Conservation (phyloP, 257 asterid genomes). For the Rubia yunnanensis region DNA sequence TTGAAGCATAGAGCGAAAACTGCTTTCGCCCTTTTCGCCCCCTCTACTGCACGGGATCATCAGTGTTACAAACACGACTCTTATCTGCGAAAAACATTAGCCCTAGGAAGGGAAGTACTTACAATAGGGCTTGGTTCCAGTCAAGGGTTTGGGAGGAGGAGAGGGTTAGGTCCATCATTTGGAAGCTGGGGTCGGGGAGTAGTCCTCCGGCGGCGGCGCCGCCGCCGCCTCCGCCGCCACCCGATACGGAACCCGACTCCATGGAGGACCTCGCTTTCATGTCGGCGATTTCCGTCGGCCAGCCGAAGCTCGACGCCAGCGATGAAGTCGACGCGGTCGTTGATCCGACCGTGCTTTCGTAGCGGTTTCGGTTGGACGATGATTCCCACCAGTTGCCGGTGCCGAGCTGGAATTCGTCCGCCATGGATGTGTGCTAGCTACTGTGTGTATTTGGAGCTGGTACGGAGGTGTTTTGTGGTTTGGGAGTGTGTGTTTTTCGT, state of each 20-base stretch:
- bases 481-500: not conserved
- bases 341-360: conserved; percentile 27
- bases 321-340: conserved; percentile 30
- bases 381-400: conserved; percentile 82
- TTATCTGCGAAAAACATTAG: not conserved
- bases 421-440: conserved; percentile 25
- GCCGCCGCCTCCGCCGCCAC: conserved; percentile 15
- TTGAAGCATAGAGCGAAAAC: conserved; percentile 38
- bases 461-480: not conserved
- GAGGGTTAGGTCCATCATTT: conserved; percentile 66
- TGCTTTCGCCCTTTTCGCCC: conserved; percentile 34
- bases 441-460: too few relatives aligned
- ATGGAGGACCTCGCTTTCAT: conserved; percentile 41
- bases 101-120: conserved; percentile 14
- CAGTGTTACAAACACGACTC: not conserved
- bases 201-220: conserved; percentile 15
- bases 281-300: conserved; percentile 56
- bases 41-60: conserved; percentile 19
- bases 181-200: conserved; percentile 38
- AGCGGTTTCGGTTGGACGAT: conserved; percentile 40
- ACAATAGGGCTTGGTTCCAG: conserved; percentile 63
- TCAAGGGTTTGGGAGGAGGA: conserved; percentile 60
- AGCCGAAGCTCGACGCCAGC: conserved; percentile 41
- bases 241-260: conserved; percentile 22
- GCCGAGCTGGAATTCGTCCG: conserved; percentile 68